Base-by-base conservation (phyloP, 208 protist species). In the Blastocrithidia nonstop region DNA sequence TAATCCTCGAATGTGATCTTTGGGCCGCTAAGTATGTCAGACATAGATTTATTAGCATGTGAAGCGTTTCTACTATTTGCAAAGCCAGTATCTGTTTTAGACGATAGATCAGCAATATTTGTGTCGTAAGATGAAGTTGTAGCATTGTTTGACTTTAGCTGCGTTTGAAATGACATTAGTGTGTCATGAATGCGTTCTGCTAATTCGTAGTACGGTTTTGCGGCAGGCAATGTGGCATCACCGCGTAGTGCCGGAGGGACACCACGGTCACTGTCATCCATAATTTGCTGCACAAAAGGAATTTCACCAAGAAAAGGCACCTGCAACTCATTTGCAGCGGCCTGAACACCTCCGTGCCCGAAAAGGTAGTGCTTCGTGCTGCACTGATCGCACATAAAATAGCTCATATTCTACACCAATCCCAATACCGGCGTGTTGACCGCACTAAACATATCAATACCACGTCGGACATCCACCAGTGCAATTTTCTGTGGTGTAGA, bases 331-430 rank as follows among this genome's bases (percentile, higher is more conserved):
- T 83, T 50, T 21, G 91, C 90, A 26, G 73, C 81, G 2, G 66
- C 54, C 24, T 68, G 66, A 3, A 95, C 93, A 17, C 91, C 91
- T 5, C 70, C 78, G 31, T 91, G 44, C 53, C 93, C 92, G 60
- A 97, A 98, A 20, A 98, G 63, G 72, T 95, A 66, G 57, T 89
- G 76, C 36, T 60, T 58, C 48, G 83, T 67, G 11, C 57, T 50
- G 55, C 95, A 98, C 19, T 79, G 58, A 35, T 73, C 69, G 67
- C 95, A 98, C n/a, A 71, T n/a, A 56, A 96, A 96, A 69, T 96
- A 85, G 56, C 81, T 95, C 96, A 98, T 98, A 69, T 98, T 98
- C 71, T 98, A 93, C 27, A 98, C 83, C 1, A 98, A 52, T 3
- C 96, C 96, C 15, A 98, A 54, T 49, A 96, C 81, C 8, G 95